These are phyloP conservation scores for Botrytis deweyae DNA, from an alignment of 2,329 filamentous ascomycete species.

Conservation along the genomic window DNA sequence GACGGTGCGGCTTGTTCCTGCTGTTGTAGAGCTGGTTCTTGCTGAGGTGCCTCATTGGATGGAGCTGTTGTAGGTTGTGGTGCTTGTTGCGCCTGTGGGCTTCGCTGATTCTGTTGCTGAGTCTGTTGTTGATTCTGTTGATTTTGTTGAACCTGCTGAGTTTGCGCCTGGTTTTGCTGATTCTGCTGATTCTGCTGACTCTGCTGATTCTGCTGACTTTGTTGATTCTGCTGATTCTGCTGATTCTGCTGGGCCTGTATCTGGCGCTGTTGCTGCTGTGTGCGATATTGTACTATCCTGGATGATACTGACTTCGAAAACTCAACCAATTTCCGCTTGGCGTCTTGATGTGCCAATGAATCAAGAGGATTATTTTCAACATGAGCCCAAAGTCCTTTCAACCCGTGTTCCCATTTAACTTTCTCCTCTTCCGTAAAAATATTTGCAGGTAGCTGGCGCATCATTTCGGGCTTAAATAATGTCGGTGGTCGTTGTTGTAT, in stretches of 20 bases:
- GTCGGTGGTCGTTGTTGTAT: conserved; percentile 25
- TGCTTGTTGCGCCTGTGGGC: conserved; percentile 12
- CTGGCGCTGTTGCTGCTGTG: conserved; percentile 27
- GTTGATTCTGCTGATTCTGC: not conserved
- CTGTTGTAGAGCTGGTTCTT: conserved; percentile 18
- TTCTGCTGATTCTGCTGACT: conserved; percentile 1
- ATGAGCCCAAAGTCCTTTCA: conserved; percentile 52
- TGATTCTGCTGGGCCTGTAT: conserved; percentile 41
- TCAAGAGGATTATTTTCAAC: conserved; percentile 51
- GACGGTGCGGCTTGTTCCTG: conserved; percentile 25
- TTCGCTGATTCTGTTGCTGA: conserved; percentile 22
- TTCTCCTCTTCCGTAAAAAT: conserved; percentile 54
- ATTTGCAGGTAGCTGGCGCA: conserved; percentile 35
- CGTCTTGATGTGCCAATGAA: conserved; percentile 50
- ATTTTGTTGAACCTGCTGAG: conserved; percentile 20
- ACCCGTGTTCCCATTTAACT: conserved; percentile 57
- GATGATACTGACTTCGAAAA: conserved; percentile 57
- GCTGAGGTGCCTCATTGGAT: not conserved
- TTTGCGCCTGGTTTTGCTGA: conserved; percentile 20
- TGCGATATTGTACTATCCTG: conserved; percentile 8
- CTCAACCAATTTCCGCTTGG: conserved; percentile 58
- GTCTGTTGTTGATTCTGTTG: conserved; percentile 19
- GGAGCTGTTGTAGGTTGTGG: conserved; percentile 21
- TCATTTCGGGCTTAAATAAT: conserved; percentile 38
- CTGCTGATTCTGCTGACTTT: not conserved